phyloP scores from a whole-genome alignment of 2,329 filamentous ascomycete species.

The Alternaria alternata region DNA sequence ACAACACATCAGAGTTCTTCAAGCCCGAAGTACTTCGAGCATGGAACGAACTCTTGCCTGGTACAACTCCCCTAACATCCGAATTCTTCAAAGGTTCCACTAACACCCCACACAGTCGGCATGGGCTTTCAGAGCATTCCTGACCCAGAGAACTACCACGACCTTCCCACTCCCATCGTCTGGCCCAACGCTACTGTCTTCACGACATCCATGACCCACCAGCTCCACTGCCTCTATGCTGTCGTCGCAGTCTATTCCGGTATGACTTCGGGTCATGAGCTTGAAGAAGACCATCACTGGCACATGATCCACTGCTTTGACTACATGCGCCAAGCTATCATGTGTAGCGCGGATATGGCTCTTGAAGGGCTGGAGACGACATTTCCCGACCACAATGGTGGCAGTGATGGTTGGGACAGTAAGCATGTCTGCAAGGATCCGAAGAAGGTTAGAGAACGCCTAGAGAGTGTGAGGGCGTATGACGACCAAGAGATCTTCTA shows the following conservation, averaged over 20 bases:
- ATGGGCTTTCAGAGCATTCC: constrained; percentile 47
- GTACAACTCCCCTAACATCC: constrained; percentile 9
- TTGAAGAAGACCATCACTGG: constrained; percentile 48
- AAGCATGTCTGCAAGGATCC: constrained; percentile 42
- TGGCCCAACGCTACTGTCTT: constrained; percentile 47
- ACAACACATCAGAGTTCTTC: constrained; percentile 49
- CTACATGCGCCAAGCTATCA: constrained; percentile 47
- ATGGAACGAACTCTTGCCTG: constrained; percentile 45
- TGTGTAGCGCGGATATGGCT: constrained; percentile 44
- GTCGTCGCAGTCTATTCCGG: constrained; percentile 44
- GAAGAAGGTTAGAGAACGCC: constrained; percentile 21
- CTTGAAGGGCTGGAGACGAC: constrained; percentile 46
- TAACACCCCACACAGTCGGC: constrained; percentile 26
- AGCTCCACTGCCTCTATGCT: constrained; percentile 47
- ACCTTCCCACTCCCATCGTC: constrained; percentile 44
- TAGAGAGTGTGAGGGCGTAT: constrained; percentile 44
- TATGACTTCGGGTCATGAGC: constrained; percentile 31
- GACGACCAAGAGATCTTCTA: constrained; percentile 47
- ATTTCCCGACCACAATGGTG: constrained; percentile 47
- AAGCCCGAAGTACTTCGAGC: constrained; percentile 40
- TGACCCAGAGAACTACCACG: constrained; percentile 38
- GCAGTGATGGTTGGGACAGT: constrained; percentile 48
- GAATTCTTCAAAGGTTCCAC: background rate
- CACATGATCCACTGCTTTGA: constrained; percentile 51
- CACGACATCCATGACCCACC: constrained; percentile 48